These are phyloP conservation scores for Arthrinium puccinioides DNA, from an alignment of 2,329 filamentous ascomycete genomes.

Conservation along the genomic window DNA sequence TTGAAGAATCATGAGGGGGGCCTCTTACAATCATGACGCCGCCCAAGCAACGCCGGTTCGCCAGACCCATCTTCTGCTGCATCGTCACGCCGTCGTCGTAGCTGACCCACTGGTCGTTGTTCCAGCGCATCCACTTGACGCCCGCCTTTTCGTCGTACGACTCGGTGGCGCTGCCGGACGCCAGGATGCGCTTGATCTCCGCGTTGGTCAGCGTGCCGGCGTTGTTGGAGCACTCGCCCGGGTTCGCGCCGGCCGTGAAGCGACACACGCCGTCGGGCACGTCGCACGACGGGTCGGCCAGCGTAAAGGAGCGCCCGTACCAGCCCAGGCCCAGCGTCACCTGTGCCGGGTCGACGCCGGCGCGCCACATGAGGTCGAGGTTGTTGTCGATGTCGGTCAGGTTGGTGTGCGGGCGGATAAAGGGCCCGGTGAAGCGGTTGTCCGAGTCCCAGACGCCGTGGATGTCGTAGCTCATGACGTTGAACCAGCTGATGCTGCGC, in stretches of 20 bases:
- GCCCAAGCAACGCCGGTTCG: conserved; percentile 21
- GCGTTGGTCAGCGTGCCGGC: background rate
- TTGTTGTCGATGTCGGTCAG: conserved; percentile 29
- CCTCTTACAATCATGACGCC: conserved; percentile 24
- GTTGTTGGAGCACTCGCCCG: background rate
- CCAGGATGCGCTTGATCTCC: background rate
- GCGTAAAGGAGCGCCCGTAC: background rate
- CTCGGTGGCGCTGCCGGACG: conserved; percentile 8
- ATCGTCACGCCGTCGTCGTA: conserved; percentile 20
- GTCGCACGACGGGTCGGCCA: background rate
- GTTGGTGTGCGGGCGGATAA: conserved; percentile 29
- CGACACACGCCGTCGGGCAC: background rate
- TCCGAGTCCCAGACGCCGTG: conserved; percentile 27
- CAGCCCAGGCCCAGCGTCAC: conserved; percentile 15
- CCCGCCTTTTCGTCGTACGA: background rate
- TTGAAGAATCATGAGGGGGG: too few relatives aligned
- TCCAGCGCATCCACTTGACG: conserved; percentile 2
- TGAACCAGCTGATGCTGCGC: conserved; percentile 22
- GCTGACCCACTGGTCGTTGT: conserved; percentile 3
- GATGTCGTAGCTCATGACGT: conserved; percentile 30
- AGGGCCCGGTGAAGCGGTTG: conserved; percentile 14
- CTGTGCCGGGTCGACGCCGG: conserved; percentile 26
- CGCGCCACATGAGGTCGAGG: conserved; percentile 33
- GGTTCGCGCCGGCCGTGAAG: background rate
- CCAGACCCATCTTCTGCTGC: conserved; percentile 22